phyloP scores from a whole-genome alignment of 805 yeast species.

The Starmerella potacharoeniae region DNA sequence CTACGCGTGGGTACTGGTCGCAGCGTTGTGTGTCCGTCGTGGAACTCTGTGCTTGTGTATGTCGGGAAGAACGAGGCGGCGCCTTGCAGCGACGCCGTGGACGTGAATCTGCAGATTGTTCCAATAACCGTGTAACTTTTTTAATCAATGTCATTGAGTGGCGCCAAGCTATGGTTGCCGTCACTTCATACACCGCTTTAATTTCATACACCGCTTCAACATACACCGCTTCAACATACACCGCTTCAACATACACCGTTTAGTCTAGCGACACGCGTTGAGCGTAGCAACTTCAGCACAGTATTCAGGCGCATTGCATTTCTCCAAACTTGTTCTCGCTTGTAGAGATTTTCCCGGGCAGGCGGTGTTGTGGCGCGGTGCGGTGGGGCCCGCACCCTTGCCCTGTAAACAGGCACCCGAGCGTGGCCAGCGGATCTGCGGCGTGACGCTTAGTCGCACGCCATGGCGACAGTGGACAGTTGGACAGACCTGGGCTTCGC shows the following conservation, averaged over 20 bases:
- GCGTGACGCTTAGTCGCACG: background rate
- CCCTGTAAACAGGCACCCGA: too few species aligned
- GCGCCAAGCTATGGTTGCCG: background rate
- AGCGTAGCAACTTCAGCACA: too few species aligned
- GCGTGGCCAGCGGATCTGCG: too few species aligned
- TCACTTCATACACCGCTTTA: background rate
- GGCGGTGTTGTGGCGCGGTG: too few species aligned
- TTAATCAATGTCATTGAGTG: background rate
- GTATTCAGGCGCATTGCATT: too few species aligned
- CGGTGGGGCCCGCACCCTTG: too few species aligned
- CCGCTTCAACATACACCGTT: too few species aligned
- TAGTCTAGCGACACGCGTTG: too few species aligned
- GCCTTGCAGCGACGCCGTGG: constrained; percentile 20
- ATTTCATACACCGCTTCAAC: too few species aligned
- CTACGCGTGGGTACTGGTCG: constrained; percentile 12
- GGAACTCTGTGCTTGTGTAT: constrained; percentile 20
- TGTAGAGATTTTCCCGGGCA: too few species aligned
- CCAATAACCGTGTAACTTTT: constrained; percentile 6
- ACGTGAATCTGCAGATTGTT: constrained; percentile 19
- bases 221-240: too few species aligned
- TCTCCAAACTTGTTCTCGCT: too few species aligned
- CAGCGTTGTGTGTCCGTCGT: constrained; percentile 23
- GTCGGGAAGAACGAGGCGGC: constrained; percentile 12
- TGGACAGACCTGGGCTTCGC: constrained; percentile 72
- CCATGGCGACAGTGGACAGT: constrained; percentile 20